Percentiles rank a stretch among this genome's conserved stretches.
Conservation (phyloP, 129 eudicot genomes). For the Rutidosis leptorrhynchoides region DNA sequence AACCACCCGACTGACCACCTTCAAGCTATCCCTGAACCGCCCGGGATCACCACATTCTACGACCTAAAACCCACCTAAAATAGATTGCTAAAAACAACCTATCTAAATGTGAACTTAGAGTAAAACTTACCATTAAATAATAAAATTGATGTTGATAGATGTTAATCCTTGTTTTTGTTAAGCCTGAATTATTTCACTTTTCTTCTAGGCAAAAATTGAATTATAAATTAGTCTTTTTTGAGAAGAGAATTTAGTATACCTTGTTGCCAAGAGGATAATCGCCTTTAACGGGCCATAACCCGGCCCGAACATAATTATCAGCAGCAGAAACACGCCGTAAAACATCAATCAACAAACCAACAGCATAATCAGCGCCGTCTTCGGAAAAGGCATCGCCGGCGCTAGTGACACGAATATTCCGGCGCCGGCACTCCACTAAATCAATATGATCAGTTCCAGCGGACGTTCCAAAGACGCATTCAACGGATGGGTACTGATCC, state of each 20-base stretch:
- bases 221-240: not conserved
- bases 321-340: conserved; percentile 49
- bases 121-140: too few species aligned
- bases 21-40: too few species aligned
- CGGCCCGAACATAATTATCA: conserved; percentile 49
- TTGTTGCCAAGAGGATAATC: not conserved
- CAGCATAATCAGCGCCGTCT: conserved; percentile 65
- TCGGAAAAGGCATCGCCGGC: conserved; percentile 67
- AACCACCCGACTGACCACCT: too few species aligned
- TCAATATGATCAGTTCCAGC: conserved; percentile 67
- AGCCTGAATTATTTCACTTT: too few species aligned
- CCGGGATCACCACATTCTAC: too few species aligned
- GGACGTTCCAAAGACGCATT: conserved; percentile 39
- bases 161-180: too few species aligned
- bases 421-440: conserved; percentile 58
- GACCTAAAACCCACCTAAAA: too few species aligned
- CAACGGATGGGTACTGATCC: conserved; percentile 40
- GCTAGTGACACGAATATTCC: conserved; percentile 51
- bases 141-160: too few species aligned
- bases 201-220: too few species aligned
- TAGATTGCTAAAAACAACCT: too few species aligned
- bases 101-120: too few species aligned
- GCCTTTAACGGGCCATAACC: conserved; percentile 44
- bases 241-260: not conserved
- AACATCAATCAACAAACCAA: conserved; percentile 54